Evolutionary conservation across 192 early-diverging fungal genomes (phyloP), one percentile per base, ranked within the genome.

Genomic region (Entomortierella parvispora): DNA sequence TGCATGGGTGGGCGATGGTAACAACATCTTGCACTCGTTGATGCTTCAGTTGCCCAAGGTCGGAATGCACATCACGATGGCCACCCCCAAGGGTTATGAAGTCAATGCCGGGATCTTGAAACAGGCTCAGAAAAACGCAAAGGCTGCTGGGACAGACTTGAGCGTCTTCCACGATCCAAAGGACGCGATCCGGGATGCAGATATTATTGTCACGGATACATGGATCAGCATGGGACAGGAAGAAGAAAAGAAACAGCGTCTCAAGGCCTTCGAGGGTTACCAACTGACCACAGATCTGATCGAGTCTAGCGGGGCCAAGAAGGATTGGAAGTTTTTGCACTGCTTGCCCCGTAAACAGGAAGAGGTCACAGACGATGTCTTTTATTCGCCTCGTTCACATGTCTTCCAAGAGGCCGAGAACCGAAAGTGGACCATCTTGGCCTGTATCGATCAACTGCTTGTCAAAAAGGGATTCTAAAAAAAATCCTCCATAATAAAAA

Each of bases 211-310:
- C 11, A 99, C 98, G 7, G 98, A 99, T 68, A 98, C 97, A 5
- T 99, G 98, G 86, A 89, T 99, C 40, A 95, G 93, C 60, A 99
- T 99, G 98, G 98, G 98, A 18, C 93, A 97, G 80, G 97, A 98
- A 82, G 75, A 76, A 8, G 97, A 99, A 79, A 96, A 96, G 87
- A 88, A 84, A 4, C 83, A 93, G 77, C 84, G 94, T 26, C 64
- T 98, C 50, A 61, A 83, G 34, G 93, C 93, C 37, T 99, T 99
- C 74, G 79, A 70, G 7, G 96, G 96, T 0, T 99, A 90, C 85
- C 88, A 95, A 83, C 84, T 99, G 45, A 96, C 97, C 0, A 89
- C 88, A 57, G 86, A 93, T n/a, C 80, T 99, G 88, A 93, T 91
- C 15, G 78, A 85, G 31, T 48, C 82, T 23, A 94, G 94, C 48